Base-by-base conservation (phyloP, 1,139 yeast species). In the Pichia inconspicua region DNA sequence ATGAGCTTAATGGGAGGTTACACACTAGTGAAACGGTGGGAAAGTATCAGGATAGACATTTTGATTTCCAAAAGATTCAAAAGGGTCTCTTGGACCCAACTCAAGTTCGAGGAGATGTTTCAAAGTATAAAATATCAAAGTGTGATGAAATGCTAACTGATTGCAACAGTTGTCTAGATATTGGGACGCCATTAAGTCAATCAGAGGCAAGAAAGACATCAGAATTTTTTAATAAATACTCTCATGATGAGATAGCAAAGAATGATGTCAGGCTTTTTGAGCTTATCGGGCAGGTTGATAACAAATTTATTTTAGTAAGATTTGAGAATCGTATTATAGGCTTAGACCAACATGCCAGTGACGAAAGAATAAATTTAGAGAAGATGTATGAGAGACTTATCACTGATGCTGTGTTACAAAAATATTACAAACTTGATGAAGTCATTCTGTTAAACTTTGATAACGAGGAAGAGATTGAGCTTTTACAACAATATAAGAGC, bases 271-370 rank as follows among this genome's bases (percentile, higher is more conserved):
- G 14, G 0, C 43, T 56, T 2, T 59, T 66, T 40, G 53, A 55
- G 15, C 67, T 72, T 1, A 64, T 75, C 14, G 58, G 60, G 4
- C 95, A 86, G 59, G 65, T 85, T 1, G 87, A 80, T 44, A 58
- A 65, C 5, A 79, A 78, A 56, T 84, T 83, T 57, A 76, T 85
- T 22, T 62, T 84, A 17, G 63, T 75, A 2, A 64, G 60, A 19
- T 47, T 66, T 7, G 44, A 41, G 19, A 25, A 46, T 14, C 25
- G 35, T 4, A 57, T 82, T 4, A 59, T 74, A 12, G 64, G 76
- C 0, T 58, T 83, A 2, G 95, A 86, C 58, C 95, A 85, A 59
- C 95, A 86, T 66, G 94, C 95, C 1, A 77, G 82, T 42, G 92
- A 84, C 61, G 95, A 85, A 58, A 62, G 95, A 44, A 66, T 84